A percentile compares a stretch with the other conserved stretches of the same genome.
Evolutionary conservation across 2,329 filamentous ascomycete species (phyloP).

Genomic region (Penicillium sp.): DNA sequence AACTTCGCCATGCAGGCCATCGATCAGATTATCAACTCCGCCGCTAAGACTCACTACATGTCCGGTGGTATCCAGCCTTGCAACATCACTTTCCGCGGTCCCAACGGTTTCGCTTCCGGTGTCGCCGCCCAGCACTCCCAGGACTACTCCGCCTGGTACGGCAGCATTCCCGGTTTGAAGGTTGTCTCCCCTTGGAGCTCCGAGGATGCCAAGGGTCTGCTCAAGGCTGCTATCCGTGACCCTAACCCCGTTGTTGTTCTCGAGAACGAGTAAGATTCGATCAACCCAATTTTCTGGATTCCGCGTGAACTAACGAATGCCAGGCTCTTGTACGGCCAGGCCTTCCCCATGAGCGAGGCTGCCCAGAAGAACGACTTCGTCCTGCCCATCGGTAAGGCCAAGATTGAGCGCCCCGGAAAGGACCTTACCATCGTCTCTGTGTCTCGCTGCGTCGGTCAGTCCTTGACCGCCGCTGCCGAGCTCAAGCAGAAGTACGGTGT

Average conservation of each 20-base stretch:
- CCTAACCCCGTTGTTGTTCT: constrained; percentile 94
- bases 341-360: constrained; percentile 96
- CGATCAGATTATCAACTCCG: constrained; percentile 99
- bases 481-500: constrained; percentile 96
- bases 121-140: constrained; percentile 98
- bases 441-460: constrained; percentile 93
- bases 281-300: background rate
- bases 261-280: constrained; percentile 68
- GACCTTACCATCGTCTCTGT: constrained; percentile 94
- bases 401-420: constrained; percentile 94
- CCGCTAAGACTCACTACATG: constrained; percentile 99
- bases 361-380: constrained; percentile 97
- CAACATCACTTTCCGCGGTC: constrained; percentile 99
- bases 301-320: background rate
- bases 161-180: constrained; percentile 95
- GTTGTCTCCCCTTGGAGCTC: constrained; percentile 94
- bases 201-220: constrained; percentile 95
- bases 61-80: constrained; percentile 98
- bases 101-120: constrained; percentile 95
- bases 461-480: constrained; percentile 80
- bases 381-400: constrained; percentile 96
- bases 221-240: constrained; percentile 97
- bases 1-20: constrained; percentile 99
- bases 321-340: constrained; percentile 80
- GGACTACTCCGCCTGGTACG: constrained; percentile 98